A percentile compares a stretch with the other conserved stretches of the same genome.
Conservation (phyloP, 352 stramenopile genomes). For the Pseudoperonospora humuli region DNA sequence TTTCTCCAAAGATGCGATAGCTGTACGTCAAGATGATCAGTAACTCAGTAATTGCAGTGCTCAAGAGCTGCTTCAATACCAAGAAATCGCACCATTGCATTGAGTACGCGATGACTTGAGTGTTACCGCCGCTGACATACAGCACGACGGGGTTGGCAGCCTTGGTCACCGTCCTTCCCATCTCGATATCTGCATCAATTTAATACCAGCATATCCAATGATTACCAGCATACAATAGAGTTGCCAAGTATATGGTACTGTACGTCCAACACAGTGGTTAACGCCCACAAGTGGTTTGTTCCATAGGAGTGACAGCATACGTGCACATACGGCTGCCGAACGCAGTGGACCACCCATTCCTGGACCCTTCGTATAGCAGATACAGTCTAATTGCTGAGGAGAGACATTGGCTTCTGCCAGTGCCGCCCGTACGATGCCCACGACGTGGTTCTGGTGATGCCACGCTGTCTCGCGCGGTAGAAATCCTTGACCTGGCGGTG, state of each 20-base stretch:
- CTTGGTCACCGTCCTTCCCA: constrained; percentile 96
- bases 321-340: constrained; percentile 92
- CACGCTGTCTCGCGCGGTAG: constrained; percentile 96
- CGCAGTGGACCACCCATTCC: constrained; percentile 98
- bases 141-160: constrained; percentile 95
- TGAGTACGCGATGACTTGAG: constrained; percentile 91
- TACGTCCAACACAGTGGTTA: constrained; percentile 99
- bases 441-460: constrained; percentile 98
- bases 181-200: constrained; percentile 94
- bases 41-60: neutral
- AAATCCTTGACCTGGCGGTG: constrained; percentile 95
- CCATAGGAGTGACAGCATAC: constrained; percentile 93
- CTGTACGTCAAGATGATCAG: constrained; percentile 24
- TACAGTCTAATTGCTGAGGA: constrained; percentile 84
- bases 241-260: constrained; percentile 10
- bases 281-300: constrained; percentile 94
- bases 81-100: constrained; percentile 54
- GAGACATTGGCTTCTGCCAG: constrained; percentile 87
- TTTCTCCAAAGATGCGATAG: constrained; percentile 99
- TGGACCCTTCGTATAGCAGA: constrained; percentile 94
- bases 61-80: neutral
- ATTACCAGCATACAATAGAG: constrained; percentile 1
- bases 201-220: no score
- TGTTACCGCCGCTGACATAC: constrained; percentile 99
- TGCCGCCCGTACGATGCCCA: constrained; percentile 91